Evolutionary conservation across 2,329 filamentous ascomycete species (phyloP).

Genomic region (Alternaria gansuensis): DNA sequence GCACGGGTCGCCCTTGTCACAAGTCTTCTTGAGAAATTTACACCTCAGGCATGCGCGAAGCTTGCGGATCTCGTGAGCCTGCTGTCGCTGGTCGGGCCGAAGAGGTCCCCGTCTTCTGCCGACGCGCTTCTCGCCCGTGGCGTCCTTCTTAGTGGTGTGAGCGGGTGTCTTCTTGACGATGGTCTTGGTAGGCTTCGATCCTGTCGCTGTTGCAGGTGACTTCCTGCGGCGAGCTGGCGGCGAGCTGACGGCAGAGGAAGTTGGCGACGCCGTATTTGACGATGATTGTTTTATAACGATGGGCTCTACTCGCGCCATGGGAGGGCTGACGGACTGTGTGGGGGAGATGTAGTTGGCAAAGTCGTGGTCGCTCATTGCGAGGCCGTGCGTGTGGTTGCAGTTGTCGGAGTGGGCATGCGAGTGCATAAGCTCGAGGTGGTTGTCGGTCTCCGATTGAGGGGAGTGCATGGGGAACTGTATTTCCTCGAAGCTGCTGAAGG

Average conservation of each 20-base stretch:
- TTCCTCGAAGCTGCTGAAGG: constrained; percentile 84
- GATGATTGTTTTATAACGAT: constrained; percentile 73
- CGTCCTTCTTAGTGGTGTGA: constrained; percentile 77
- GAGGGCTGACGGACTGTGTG: constrained; percentile 68
- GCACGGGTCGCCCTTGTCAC: constrained; percentile 96
- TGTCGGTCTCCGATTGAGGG: constrained; percentile 72
- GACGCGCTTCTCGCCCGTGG: constrained; percentile 84
- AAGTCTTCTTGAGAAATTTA: constrained; percentile 99
- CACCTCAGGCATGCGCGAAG: constrained; percentile 91
- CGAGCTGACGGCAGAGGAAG: constrained; percentile 61
- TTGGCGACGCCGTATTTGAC: constrained; percentile 67
- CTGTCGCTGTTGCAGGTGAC: constrained; percentile 75
- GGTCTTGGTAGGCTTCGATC: constrained; percentile 79
- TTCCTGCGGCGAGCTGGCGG: constrained; percentile 74
- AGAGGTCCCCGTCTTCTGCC: constrained; percentile 89
- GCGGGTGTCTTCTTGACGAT: constrained; percentile 79
- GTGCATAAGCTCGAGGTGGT: constrained; percentile 41
- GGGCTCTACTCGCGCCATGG: constrained; percentile 72
- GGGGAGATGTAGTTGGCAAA: constrained; percentile 54
- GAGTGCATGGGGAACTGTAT: constrained; percentile 78
- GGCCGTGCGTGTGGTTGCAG: constrained; percentile 40
- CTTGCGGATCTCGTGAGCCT: constrained; percentile 96
- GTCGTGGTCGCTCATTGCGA: constrained; percentile 40
- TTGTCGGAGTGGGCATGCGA: constrained; percentile 40
- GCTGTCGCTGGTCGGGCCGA: constrained; percentile 91